Conservation (phyloP, 2,329 filamentous ascomycete species). For the Diaporthe sp. region DNA sequence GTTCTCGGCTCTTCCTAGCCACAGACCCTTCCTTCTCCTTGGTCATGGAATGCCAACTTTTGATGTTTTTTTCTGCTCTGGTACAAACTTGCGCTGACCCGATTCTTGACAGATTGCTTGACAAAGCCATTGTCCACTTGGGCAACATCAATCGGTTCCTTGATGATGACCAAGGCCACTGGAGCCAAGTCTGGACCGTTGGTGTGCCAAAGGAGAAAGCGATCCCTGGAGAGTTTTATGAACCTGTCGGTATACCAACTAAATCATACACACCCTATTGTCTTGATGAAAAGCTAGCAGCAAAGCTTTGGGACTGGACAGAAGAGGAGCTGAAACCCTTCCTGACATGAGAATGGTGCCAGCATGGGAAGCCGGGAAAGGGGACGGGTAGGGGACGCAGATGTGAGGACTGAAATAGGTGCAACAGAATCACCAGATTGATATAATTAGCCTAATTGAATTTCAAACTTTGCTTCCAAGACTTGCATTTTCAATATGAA, state of each 20-base stretch:
- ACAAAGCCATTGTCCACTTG: conserved; percentile 36
- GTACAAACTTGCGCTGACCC: not conserved
- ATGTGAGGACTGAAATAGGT: not conserved
- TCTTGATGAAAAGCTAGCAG: conserved; percentile 42
- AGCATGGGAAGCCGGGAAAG: no score
- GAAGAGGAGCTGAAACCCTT: conserved; percentile 45
- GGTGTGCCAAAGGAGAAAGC: conserved; percentile 49
- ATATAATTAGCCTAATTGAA: no score
- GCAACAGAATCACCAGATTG: not conserved
- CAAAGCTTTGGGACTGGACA: conserved; percentile 49
- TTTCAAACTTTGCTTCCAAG: no score
- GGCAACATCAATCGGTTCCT: conserved; percentile 35
- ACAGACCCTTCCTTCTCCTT: not conserved
- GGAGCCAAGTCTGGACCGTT: conserved; percentile 50
- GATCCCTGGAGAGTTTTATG: conserved; percentile 46
- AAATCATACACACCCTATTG: conserved; percentile 33
- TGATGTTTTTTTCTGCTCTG: no score
- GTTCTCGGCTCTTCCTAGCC: conserved; percentile 28
- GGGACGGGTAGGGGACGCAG: not conserved
- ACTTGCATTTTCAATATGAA: no score
- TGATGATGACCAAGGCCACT: conserved; percentile 37
- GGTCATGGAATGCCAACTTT: not conserved
- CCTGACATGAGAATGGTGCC: not conserved
- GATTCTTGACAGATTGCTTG: conserved; percentile 15
- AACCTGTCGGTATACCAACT: conserved; percentile 45